Evolutionary conservation across 2,329 filamentous ascomycete species (phyloP).

Genomic region (Fusarium sp.): DNA sequence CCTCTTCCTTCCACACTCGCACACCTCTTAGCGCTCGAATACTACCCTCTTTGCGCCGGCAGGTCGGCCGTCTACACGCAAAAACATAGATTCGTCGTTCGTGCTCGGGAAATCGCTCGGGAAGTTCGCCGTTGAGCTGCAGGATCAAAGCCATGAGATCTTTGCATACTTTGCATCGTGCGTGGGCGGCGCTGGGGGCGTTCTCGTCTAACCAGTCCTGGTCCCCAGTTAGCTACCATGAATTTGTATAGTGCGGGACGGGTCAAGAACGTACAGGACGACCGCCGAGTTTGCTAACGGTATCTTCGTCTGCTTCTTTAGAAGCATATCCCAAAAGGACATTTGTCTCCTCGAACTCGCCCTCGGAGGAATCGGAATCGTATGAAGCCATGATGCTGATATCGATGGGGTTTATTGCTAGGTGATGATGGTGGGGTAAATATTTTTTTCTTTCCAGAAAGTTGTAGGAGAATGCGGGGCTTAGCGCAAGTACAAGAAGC

Average conservation of each 20-base stretch:
- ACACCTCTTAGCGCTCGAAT: constrained; percentile 81
- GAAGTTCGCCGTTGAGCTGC: constrained; percentile 91
- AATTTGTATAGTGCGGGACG: constrained; percentile 3
- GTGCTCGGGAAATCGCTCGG: constrained; percentile 86
- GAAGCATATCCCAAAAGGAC: constrained; percentile 92
- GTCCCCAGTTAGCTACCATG: constrained; percentile 35
- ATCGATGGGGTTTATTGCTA: constrained; percentile 34
- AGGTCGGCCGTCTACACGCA: constrained; percentile 81
- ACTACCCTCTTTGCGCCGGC: constrained; percentile 85
- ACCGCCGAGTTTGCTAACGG: constrained; percentile 89
- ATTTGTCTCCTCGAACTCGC: constrained; percentile 82
- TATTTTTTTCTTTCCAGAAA: constrained; percentile 53
- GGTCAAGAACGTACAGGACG: constrained; percentile 75
- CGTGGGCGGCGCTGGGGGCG: constrained; percentile 80
- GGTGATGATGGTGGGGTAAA: constrained; percentile 56
- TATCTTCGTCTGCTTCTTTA: constrained; percentile 82
- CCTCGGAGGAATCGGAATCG: constrained; percentile 86
- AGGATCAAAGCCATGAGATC: constrained; percentile 85
- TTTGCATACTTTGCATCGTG: constrained; percentile 89
- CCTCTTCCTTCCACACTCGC: constrained; percentile 63
- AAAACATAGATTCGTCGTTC: constrained; percentile 91
- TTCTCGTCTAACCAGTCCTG: constrained; percentile 86
- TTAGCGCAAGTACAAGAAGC: constrained; percentile 44
- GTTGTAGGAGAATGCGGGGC: constrained; percentile 50
- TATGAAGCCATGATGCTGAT: constrained; percentile 75